A percentile compares a stretch with the other conserved stretches of the same genome.
phyloP scores from a whole-genome alignment of 2,329 filamentous ascomycete genomes.

The Bretziella fagacearum region DNA sequence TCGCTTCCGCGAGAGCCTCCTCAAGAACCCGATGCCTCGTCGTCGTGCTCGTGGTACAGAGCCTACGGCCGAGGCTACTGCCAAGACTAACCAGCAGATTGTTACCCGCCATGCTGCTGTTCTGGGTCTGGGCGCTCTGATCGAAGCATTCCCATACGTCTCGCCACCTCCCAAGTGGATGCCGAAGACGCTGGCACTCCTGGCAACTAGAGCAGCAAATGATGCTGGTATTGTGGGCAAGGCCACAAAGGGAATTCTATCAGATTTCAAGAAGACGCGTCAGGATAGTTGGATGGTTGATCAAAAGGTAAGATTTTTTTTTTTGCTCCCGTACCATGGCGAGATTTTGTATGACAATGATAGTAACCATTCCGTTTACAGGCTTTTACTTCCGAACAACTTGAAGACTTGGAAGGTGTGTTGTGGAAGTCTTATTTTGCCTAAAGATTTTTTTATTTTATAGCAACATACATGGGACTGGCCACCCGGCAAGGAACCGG shows the following conservation, averaged over 20 bases:
- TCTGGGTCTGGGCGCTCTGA: constrained; percentile 71
- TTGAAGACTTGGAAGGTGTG: constrained; percentile 90
- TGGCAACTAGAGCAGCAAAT: constrained; percentile 70
- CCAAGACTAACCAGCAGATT: constrained; percentile 58
- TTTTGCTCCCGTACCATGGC: not conserved
- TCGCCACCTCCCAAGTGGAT: constrained; percentile 88
- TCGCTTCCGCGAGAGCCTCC: constrained; percentile 63
- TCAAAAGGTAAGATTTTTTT: constrained; percentile 57
- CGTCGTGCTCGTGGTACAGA: constrained; percentile 17
- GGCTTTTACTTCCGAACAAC: constrained; percentile 78
- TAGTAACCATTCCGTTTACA: too few species aligned
- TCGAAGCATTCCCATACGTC: constrained; percentile 91
- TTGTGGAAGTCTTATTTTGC: constrained; percentile 99
- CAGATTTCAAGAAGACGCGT: constrained; percentile 98
- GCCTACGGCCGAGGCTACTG: constrained; percentile 47
- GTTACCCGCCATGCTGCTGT: constrained; percentile 79
- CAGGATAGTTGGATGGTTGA: constrained; percentile 98
- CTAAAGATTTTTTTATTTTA: constrained; percentile 24
- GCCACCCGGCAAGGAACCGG: constrained; percentile 14
- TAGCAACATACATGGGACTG: constrained; percentile 4
- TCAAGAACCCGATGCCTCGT: constrained; percentile 76
- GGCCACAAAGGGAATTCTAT: constrained; percentile 82
- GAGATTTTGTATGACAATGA: constrained; percentile 16
- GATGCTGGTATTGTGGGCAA: constrained; percentile 89
- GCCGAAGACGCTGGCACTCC: constrained; percentile 72